Conservation (phyloP, 2,329 filamentous ascomycete species). For the Lecanicillium sp. region DNA sequence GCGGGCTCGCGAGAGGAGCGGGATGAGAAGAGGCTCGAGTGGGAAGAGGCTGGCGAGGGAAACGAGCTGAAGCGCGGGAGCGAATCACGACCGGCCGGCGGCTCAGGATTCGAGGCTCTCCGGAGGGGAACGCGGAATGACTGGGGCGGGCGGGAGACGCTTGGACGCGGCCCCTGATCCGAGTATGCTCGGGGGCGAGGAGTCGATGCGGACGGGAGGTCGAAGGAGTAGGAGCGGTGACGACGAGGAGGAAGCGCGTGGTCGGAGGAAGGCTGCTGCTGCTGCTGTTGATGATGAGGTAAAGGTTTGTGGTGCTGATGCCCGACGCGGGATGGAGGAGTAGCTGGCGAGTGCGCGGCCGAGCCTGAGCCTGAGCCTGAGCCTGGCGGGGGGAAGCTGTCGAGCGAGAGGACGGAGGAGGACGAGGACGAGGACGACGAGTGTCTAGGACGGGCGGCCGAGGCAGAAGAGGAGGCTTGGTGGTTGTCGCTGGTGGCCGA, state of each 20-base stretch:
- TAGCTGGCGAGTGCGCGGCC: background rate
- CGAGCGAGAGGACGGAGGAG: conserved; percentile 6
- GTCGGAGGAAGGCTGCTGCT: too few relatives aligned
- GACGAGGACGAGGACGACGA: too few relatives aligned
- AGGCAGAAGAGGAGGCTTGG: background rate
- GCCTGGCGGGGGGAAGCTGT: background rate
- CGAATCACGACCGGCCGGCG: conserved; percentile 15
- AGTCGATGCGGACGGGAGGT: background rate
- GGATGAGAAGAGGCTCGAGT: conserved; percentile 26
- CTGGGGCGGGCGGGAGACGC: conserved; percentile 18
- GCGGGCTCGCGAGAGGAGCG: conserved; percentile 34
- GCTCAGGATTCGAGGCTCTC: conserved; percentile 32
- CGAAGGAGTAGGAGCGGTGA: conserved; percentile 5
- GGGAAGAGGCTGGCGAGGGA: conserved; percentile 17
- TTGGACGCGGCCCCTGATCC: conserved; percentile 16
- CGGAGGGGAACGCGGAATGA: conserved; percentile 21
- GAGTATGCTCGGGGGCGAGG: conserved; percentile 11
- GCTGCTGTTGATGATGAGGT: too few relatives aligned
- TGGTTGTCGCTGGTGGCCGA: conserved; percentile 6
- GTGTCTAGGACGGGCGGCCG: conserved; percentile 5
- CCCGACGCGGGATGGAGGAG: conserved; percentile 5
- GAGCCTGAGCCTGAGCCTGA: background rate
- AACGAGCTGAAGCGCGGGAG: conserved; percentile 7
- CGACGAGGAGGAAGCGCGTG: background rate
- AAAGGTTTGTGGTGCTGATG: conserved; percentile 3